phyloP scores from a whole-genome alignment of 75 land plant species.

The Cryptomeria japonica region DNA sequence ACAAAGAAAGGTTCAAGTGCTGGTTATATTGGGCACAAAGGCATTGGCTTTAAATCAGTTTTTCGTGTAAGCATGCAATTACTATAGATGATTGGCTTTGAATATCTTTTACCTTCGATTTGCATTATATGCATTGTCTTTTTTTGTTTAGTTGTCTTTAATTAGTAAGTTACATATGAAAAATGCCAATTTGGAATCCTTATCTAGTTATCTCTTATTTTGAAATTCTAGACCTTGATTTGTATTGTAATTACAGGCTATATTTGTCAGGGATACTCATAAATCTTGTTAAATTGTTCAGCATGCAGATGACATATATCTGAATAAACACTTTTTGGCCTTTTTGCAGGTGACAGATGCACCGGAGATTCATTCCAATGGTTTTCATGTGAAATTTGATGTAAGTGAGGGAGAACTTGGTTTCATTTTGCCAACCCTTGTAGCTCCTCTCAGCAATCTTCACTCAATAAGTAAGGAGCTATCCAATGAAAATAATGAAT shows the following conservation, averaged over 20 bases:
- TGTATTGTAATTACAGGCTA: background rate
- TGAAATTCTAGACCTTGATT: background rate
- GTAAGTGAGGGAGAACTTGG: conserved; percentile 88
- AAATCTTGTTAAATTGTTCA: background rate
- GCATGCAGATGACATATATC: background rate
- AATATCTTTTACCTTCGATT: background rate
- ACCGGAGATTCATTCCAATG: conserved; percentile 97
- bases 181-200: background rate
- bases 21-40: conserved; percentile 96
- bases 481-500: conserved; percentile 22
- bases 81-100: background rate
- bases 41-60: conserved; percentile 98
- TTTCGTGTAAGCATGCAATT: conserved; percentile 61
- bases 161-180: background rate
- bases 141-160: background rate
- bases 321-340: background rate
- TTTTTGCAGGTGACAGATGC: conserved; percentile 78
- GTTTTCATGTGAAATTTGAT: conserved; percentile 97
- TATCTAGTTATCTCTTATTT: background rate
- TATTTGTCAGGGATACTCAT: background rate
- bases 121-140: background rate
- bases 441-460: conserved; percentile 45
- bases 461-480: conserved; percentile 23
- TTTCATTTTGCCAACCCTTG: conserved; percentile 82
- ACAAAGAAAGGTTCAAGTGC: conserved; percentile 79